Conservation (phyloP, 1,284 basidiomycete species). For the Agaricales sp. region DNA sequence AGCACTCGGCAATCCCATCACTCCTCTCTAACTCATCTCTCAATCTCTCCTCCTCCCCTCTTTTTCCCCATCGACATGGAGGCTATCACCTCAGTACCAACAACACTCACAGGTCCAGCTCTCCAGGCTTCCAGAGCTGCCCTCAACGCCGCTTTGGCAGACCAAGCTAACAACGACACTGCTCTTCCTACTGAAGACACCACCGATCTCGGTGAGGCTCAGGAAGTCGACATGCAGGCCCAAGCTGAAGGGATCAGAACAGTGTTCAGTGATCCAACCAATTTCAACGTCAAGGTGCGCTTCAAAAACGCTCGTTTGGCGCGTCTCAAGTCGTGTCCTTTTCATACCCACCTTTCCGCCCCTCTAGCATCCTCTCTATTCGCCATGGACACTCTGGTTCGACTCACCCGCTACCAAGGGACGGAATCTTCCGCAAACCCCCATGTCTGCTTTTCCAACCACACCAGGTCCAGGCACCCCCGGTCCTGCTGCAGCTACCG, state of each 20-base stretch:
- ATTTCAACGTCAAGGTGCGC: constrained; percentile 86
- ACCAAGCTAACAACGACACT: constrained; percentile 28
- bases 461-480: constrained; percentile 63
- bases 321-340: constrained; percentile 8
- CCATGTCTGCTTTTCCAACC: constrained; percentile 67
- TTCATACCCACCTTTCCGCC: constrained; percentile 5
- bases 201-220: constrained; percentile 62
- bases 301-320: constrained; percentile 4
- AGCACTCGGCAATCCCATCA: background rate
- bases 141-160: constrained; percentile 56
- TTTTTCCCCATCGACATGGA: background rate
- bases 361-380: constrained; percentile 78
- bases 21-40: background rate
- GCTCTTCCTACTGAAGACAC: constrained; percentile 26
- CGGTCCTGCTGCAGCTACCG: constrained; percentile 58
- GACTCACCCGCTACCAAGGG: constrained; percentile 88
- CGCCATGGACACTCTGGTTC: constrained; percentile 96
- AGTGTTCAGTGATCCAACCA: constrained; percentile 82
- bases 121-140: constrained; percentile 68
- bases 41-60: background rate
- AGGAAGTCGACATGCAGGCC: constrained; percentile 71
- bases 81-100: constrained; percentile 20
- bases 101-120: constrained; percentile 47
- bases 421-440: constrained; percentile 79
- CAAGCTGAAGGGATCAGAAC: constrained; percentile 80